phyloP scores from a whole-genome alignment of 306 rosid genomes.

The Prunus dulcis region DNA sequence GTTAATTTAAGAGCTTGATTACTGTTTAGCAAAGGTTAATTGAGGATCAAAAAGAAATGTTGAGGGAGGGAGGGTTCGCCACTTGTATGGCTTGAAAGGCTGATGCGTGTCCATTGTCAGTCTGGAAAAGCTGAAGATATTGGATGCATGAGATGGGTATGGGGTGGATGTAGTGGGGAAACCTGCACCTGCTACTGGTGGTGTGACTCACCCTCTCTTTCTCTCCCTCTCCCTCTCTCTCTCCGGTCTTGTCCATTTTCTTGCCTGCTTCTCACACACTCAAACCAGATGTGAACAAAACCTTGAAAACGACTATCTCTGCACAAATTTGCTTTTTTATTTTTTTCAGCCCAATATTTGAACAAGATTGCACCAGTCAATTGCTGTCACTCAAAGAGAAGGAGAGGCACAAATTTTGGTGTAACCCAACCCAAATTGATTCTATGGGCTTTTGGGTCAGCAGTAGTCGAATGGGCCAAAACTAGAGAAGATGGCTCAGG shows the following conservation, averaged over 20 bases:
- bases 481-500: neutral
- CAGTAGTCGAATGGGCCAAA: neutral
- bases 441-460: neutral
- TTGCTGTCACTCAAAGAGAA: too few species aligned
- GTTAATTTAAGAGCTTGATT: too few species aligned
- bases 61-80: neutral
- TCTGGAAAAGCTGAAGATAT: neutral
- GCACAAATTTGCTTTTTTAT: neutral
- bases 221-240: too few species aligned
- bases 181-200: neutral
- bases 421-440: neutral
- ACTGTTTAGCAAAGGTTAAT: too few species aligned
- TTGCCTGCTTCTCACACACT: neutral
- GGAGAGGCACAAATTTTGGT: neutral
- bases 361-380: too few species aligned
- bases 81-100: neutral
- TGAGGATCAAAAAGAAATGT: neutral
- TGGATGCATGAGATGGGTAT: neutral
- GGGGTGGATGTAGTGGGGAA: neutral
- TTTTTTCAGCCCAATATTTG: neutral
- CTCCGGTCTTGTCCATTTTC: neutral
- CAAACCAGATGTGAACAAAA: neutral
- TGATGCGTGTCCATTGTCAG: neutral
- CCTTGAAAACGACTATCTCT: neutral
- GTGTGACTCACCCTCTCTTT: neutral